Evolutionary conservation across 805 yeast species (phyloP).

Genomic region (Pachysolen tannophilus): DNA sequence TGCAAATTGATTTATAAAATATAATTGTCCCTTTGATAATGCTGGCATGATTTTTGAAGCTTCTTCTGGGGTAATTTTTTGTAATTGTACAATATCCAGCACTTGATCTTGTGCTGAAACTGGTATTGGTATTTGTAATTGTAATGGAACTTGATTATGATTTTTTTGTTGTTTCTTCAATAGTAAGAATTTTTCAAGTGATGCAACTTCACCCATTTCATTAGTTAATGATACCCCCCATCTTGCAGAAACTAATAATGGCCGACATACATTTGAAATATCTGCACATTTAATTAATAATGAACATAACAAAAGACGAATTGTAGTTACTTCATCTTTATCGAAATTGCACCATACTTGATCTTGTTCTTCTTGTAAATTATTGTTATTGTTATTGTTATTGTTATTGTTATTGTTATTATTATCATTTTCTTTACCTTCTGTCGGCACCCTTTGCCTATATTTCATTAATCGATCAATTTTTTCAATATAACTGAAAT

Average conservation of each 20-base stretch:
- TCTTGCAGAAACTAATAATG: constrained; percentile 62
- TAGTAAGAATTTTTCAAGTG: constrained; percentile 32
- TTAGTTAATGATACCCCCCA: constrained; percentile 81
- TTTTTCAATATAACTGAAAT: constrained; percentile 58
- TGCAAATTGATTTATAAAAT: constrained; percentile 80
- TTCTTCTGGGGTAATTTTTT: constrained; percentile 26
- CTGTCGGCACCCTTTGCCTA: not conserved
- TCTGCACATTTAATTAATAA: constrained; percentile 90
- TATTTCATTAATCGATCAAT: constrained; percentile 28
- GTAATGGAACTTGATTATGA: constrained; percentile 9
- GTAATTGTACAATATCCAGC: constrained; percentile 11
- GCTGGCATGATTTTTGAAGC: constrained; percentile 38
- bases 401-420: constrained; percentile 17
- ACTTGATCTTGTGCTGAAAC: too few species aligned
- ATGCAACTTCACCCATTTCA: constrained; percentile 65
- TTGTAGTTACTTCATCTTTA: constrained; percentile 18
- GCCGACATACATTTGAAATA: constrained; percentile 86
- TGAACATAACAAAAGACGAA: constrained; percentile 41
- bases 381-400: constrained; percentile 14
- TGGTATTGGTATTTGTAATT: too few species aligned
- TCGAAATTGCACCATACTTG: too few species aligned
- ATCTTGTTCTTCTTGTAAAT: constrained; percentile 9
- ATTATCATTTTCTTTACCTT: too few species aligned
- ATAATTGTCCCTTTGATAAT: constrained; percentile 67
- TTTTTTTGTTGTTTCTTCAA: constrained; percentile 8